phyloP scores from a whole-genome alignment of 306 rosid genomes.

The Fragaria vesca region DNA sequence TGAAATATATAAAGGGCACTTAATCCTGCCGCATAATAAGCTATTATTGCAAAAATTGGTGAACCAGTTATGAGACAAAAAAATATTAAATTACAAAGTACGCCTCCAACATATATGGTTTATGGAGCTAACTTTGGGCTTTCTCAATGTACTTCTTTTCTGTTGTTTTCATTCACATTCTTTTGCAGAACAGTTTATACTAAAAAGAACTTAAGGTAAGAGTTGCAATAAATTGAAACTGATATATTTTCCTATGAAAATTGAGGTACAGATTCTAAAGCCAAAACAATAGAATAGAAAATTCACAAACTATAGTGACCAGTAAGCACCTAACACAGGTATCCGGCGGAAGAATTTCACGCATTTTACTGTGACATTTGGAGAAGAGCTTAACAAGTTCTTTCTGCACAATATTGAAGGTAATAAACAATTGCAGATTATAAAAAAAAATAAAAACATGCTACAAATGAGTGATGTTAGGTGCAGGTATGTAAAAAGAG shows the following conservation, averaged over 20 bases:
- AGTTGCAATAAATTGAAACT: background rate
- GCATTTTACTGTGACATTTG: conserved; percentile 86
- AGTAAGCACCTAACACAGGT: conserved; percentile 55
- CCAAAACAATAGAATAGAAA: background rate
- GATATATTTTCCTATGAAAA: background rate
- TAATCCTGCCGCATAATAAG: background rate
- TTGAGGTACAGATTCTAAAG: background rate
- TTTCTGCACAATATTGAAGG: conserved; percentile 52
- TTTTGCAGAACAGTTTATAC: background rate
- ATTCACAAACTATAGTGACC: background rate
- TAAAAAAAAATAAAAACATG: background rate
- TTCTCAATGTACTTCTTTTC: background rate
- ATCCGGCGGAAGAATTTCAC: conserved; percentile 55
- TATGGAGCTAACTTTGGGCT: background rate
- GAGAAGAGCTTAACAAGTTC: conserved; percentile 58
- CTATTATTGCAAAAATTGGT: background rate
- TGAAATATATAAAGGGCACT: background rate
- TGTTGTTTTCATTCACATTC: background rate
- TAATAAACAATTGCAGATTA: conserved; percentile 19
- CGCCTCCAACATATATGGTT: background rate
- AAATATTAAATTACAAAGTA: background rate
- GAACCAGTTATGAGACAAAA: background rate
- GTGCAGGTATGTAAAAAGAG: background rate
- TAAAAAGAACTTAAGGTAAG: too few relatives aligned
- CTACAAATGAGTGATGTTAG: background rate